These are phyloP conservation scores for Pseudonectria foliicola DNA, from an alignment of 2,329 filamentous ascomycete genomes.

Conservation along the genomic window DNA sequence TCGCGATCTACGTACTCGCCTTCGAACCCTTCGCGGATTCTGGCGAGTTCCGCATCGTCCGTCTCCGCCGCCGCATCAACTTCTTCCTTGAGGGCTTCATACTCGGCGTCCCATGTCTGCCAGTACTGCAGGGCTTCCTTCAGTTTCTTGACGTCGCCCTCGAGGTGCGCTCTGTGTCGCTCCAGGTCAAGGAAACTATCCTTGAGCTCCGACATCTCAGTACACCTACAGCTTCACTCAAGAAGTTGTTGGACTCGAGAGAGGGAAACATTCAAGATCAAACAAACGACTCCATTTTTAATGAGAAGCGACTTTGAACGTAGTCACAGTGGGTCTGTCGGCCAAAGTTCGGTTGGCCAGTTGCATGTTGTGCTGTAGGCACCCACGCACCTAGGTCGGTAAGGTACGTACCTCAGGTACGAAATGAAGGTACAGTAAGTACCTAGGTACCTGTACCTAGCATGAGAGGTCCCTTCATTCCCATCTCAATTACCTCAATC, in stretches of 20 bases:
- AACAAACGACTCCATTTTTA: conserved; percentile 1
- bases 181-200: conserved; percentile 63
- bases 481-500: too few relatives aligned
- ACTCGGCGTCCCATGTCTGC: conserved; percentile 87
- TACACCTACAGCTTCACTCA: conserved; percentile 6
- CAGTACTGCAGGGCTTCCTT: conserved; percentile 75
- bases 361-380: too few relatives aligned
- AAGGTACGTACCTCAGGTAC: too few relatives aligned
- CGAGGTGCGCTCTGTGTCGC: conserved; percentile 65
- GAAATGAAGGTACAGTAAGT: too few relatives aligned
- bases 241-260: conserved; percentile 3
- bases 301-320: too few relatives aligned
- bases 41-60: conserved; percentile 42
- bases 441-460: too few relatives aligned
- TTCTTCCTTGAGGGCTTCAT: conserved; percentile 81
- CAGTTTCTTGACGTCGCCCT: conserved; percentile 64
- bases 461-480: too few relatives aligned
- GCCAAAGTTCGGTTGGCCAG: too few relatives aligned
- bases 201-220: conserved; percentile 33
- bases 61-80: conserved; percentile 50
- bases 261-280: conserved; percentile 6
- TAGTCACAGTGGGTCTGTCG: too few relatives aligned
- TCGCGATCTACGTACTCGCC: conserved; percentile 55
- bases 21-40: conserved; percentile 51
- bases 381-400: too few relatives aligned